These are phyloP conservation scores for Pichia thaimueangensis DNA, from an alignment of 805 yeast species.

Conservation along the genomic window DNA sequence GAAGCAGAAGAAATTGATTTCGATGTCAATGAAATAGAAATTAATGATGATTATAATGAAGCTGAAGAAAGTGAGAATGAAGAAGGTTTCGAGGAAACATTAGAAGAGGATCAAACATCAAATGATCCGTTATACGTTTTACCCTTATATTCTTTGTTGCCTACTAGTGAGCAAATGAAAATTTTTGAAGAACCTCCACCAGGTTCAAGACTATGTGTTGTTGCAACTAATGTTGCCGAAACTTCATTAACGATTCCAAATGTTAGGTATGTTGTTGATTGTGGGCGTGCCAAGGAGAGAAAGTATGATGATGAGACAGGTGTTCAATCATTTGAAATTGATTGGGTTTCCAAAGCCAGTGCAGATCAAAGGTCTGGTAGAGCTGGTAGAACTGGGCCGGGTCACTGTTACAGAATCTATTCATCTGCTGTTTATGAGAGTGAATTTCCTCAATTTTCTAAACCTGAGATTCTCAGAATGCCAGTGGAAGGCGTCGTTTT, in stretches of 20 bases:
- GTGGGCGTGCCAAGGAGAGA: slow-evolving; percentile 91
- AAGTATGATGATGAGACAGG: slow-evolving; percentile 76
- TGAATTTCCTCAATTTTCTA: slow-evolving; percentile 74
- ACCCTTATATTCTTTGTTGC: slow-evolving; percentile 86
- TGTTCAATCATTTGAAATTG: slow-evolving; percentile 86
- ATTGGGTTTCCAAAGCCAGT: slow-evolving; percentile 92
- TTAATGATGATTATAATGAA: slow-evolving; percentile 37
- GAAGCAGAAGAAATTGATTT: slow-evolving; percentile 90
- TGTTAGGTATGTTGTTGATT: slow-evolving; percentile 87
- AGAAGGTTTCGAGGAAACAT: slow-evolving; percentile 65
- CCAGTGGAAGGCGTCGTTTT: slow-evolving; percentile 95
- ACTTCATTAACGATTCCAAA: slow-evolving; percentile 96
- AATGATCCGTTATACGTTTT: slow-evolving; percentile 81
- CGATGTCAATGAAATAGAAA: slow-evolving; percentile 33
- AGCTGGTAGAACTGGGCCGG: slow-evolving; percentile 97
- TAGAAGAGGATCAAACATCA: slow-evolving; percentile 64
- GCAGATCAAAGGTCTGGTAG: slow-evolving; percentile 80
- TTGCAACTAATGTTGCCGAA: slow-evolving; percentile 97
- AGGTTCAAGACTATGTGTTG: slow-evolving; percentile 82
- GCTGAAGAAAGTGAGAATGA: slow-evolving; percentile 46
- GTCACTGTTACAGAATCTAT: slow-evolving; percentile 87
- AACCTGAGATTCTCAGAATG: slow-evolving; percentile 89
- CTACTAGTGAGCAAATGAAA: slow-evolving; percentile 93
- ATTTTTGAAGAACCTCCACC: slow-evolving; percentile 82
- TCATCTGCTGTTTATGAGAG: slow-evolving; percentile 92